These are phyloP conservation scores for Penicillium janthinellum DNA, from an alignment of 2,329 filamentous ascomycete genomes.

Conservation along the genomic window DNA sequence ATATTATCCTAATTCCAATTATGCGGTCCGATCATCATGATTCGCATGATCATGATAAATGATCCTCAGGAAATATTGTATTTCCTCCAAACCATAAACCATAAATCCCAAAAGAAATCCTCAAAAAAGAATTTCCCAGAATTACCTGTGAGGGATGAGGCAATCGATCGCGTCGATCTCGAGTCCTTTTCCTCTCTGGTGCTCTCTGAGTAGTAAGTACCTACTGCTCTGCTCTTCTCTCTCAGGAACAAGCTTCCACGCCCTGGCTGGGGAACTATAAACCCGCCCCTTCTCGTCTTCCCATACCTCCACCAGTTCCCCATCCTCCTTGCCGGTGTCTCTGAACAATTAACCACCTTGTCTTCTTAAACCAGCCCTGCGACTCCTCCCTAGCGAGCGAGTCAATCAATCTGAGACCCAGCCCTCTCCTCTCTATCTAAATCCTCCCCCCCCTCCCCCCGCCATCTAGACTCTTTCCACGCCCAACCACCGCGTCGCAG, in stretches of 20 bases:
- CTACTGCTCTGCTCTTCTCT: not conserved
- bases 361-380: slow-evolving; percentile 22
- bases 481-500: slow-evolving; percentile 6
- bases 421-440: slow-evolving; percentile 15
- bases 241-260: slow-evolving; percentile 25
- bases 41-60: slow-evolving; percentile 1
- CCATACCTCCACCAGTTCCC: not conserved
- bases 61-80: not conserved
- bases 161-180: slow-evolving; percentile 22
- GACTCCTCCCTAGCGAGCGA: slow-evolving; percentile 8
- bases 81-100: not conserved
- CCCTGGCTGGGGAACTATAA: slow-evolving; percentile 13
- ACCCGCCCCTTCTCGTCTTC: slow-evolving; percentile 9
- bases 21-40: slow-evolving; percentile 1
- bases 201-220: not conserved
- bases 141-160: slow-evolving; percentile 13
- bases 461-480: not conserved
- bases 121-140: not conserved
- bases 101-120: not conserved
- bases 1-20: not conserved
- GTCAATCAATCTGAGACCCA: slow-evolving; percentile 28
- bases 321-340: slow-evolving; percentile 14
- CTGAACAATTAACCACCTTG: not conserved
- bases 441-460: slow-evolving; percentile 1
- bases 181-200: not conserved